Evolutionary conservation across 495 filamentous ascomycete species (phyloP), one percentile per base, ranked within the genome.

Genomic region (Pyrenula massariospora): DNA sequence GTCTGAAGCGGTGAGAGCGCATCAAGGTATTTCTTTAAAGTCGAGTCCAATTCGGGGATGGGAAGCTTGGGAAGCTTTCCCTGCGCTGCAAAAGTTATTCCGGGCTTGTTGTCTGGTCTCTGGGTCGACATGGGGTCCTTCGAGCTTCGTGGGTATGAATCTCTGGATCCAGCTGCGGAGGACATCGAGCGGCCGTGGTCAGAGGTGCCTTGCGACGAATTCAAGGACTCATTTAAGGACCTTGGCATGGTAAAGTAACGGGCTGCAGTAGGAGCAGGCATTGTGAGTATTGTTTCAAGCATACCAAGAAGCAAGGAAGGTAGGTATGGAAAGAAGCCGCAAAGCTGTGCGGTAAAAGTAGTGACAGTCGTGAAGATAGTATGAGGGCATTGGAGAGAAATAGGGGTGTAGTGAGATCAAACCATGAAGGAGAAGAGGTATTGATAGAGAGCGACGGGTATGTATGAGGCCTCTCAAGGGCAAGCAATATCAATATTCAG

Each of bases 311-410:
- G 86, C 87, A 63, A 93, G 81, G 62, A 72, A 77, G 57, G 86
- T 91, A 67, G 81, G 76, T 56, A 94, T 85, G 58, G 86, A 91
- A 47, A 92, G 74, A 68, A 90, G 82, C 75, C 85, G 87, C 69
- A 93, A 72, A 61, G 88, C 85, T 64, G 82, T 91, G 76, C 87
- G 86, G 77, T 88, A 91, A 77, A 94, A 94, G 70, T 92, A 93
- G 67, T 93, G 89, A 66, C 87, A 94, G 68, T 94, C 87, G 77
- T 93, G 86, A 52, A 86, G 75, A 69, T 74, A 94, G 68, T 90
- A 93, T 59, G 78, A 71, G 73, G 88, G 88, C 87, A 92, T 93
- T 65, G 68, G 54, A 65, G 52, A 55, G 36, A 42, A 53, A 53
- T 21, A 24, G 36, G 58, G 19, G 22, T 47, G 31, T 1, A 15